Base-by-base conservation (phyloP, 2,329 filamentous ascomycete genomes). In the Aspergillus persii region DNA sequence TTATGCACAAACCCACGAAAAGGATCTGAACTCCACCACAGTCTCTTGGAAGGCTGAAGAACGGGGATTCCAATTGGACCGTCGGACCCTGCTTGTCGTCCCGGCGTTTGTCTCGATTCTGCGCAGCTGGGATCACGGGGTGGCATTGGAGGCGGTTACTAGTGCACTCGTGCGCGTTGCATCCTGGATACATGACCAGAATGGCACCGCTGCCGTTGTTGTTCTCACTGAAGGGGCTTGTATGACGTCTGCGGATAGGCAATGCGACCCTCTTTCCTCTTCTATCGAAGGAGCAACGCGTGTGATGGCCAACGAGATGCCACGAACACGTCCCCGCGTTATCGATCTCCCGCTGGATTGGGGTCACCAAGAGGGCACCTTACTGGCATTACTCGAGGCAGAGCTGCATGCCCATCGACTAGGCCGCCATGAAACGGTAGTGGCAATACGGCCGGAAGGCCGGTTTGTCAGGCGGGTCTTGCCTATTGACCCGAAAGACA, bases 371-470 rank as follows among this genome's bases (percentile, higher is more conserved):
- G 23, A 27, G 18, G 11, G 7, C n/a, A 5, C 49, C 12, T 11
- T 50, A 11, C 49, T 50, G 5, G 26, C 49, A 4, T 11, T 50
- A 11, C 49, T 50, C 2, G 26, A 50, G 23, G 27, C 49, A 33
- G 49, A 50, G 49, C 26, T 50, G 26, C 49, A 9, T 9, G 31
- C 49, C 15, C 5, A 12, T 30, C 49, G 49, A 33, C 15, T 50
- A n/a, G 49, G 49, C 31, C 49, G 49, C 49, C 49, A 50, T 50
- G 49, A 50, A 27, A 50, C 49, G 31, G 49, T 50, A 9, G 49
- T 50, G 15, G 49, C 49, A 11, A 9, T 50, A 11, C 27, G 49
- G 49, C 12, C 12, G 7, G 26, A 50, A 50, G 27, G 31, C 49
- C 26, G 49, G 7, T 50, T 50, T 18, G 8, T 50, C 49, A 50